Conservation (phyloP, 1,139 yeast species). For the Debaryomyces sp. region DNA sequence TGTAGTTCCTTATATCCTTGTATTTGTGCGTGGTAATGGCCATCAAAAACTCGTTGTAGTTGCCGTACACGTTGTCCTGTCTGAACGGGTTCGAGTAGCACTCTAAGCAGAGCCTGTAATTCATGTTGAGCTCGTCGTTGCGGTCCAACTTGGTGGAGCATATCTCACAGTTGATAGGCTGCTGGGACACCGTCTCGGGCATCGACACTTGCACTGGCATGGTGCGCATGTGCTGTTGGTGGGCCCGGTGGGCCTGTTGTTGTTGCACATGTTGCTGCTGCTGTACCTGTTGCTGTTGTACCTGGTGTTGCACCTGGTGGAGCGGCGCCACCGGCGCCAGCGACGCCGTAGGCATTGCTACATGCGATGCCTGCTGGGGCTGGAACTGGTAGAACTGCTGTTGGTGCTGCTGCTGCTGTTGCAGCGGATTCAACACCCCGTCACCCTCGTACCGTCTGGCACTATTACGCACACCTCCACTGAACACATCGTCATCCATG, state of each 20-base stretch:
- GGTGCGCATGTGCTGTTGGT: conserved; percentile 11
- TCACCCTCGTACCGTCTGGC: conserved; percentile 13
- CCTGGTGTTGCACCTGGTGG: conserved; percentile 6
- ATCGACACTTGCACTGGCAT: conserved; percentile 13
- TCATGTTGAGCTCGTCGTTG: conserved; percentile 25
- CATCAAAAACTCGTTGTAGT: conserved; percentile 38
- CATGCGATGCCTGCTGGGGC: conserved; percentile 15
- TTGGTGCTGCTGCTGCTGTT: conserved; percentile 14
- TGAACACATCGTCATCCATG: conserved; percentile 30
- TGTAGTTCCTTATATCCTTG: conserved; percentile 31
- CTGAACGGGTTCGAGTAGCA: conserved; percentile 39
- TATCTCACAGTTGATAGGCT: conserved; percentile 29
- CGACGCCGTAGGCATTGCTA: conserved; percentile 10
- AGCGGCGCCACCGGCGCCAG: conserved; percentile 5
- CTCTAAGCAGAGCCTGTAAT: conserved; percentile 29
- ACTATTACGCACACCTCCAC: conserved; percentile 12
- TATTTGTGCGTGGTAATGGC: conserved; percentile 25
- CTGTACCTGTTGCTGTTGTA: conserved; percentile 8
- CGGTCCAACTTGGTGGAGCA: conserved; percentile 26
- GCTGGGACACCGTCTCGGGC: conserved; percentile 13
- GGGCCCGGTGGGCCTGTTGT: conserved; percentile 11
- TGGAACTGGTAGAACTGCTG: conserved; percentile 15
- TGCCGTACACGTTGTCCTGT: conserved; percentile 36
- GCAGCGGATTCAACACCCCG: conserved; percentile 11
- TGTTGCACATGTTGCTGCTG: conserved; percentile 8